phyloP scores from a whole-genome alignment of 192 early-diverging fungal genomes.

The Linnemannia elongata region DNA sequence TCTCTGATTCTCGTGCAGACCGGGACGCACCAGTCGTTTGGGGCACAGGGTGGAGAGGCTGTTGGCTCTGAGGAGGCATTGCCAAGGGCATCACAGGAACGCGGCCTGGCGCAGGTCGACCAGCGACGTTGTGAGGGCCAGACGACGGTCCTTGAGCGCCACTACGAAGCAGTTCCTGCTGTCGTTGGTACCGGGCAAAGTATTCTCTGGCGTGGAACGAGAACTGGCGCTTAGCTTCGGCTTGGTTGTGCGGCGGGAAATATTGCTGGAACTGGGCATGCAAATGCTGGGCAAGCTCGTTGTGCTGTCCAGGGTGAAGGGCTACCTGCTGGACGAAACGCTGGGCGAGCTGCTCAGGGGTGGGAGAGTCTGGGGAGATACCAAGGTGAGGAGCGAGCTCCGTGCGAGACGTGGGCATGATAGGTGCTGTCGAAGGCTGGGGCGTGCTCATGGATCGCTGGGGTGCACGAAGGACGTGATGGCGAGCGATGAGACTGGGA shows the following conservation, averaged over 20 bases:
- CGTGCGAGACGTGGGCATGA: not conserved
- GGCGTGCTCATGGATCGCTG: slow-evolving; percentile 41
- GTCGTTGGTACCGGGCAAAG: slow-evolving; percentile 47
- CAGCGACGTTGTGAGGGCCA: not conserved
- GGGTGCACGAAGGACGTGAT: not conserved
- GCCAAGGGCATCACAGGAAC: not conserved
- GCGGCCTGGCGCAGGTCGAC: slow-evolving; percentile 1
- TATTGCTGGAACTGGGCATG: slow-evolving; percentile 50
- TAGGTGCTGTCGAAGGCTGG: slow-evolving; percentile 28
- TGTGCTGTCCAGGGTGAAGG: slow-evolving; percentile 46
- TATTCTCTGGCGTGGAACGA: slow-evolving; percentile 41
- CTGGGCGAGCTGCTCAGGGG: slow-evolving; percentile 52
- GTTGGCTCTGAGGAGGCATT: not conserved
- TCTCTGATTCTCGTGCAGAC: not conserved
- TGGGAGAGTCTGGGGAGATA: slow-evolving; percentile 38
- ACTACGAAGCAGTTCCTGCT: slow-evolving; percentile 41
- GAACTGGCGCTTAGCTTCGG: slow-evolving; percentile 49
- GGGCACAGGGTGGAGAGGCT: not conserved
- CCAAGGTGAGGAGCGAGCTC: slow-evolving; percentile 37
- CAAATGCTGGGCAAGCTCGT: slow-evolving; percentile 42
- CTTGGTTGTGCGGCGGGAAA: slow-evolving; percentile 46
- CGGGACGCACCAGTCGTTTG: not conserved
- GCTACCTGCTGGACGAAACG: slow-evolving; percentile 53
- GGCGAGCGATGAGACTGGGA: slow-evolving; percentile 5
- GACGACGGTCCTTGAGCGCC: slow-evolving; percentile 9